These are phyloP conservation scores for Hemisphaericaspora subhashii DNA, from an alignment of 1,139 yeast species.

Conservation along the genomic window DNA sequence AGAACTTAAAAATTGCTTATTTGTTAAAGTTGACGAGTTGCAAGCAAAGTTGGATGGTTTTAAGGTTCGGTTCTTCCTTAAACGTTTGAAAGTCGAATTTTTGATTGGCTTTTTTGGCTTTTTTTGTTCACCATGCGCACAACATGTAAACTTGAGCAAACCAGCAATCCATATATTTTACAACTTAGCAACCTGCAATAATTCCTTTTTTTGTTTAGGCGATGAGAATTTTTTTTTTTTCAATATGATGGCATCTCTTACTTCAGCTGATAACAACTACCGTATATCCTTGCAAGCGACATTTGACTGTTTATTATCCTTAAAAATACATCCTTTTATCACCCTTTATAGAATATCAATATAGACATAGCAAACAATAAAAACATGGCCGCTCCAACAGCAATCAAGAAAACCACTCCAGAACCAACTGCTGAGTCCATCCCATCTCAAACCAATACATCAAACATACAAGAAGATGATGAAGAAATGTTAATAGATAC, in stretches of 20 bases:
- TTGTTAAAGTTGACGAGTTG: too few relatives aligned
- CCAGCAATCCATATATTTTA: background rate
- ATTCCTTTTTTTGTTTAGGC: slow-evolving; percentile 1
- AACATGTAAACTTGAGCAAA: background rate
- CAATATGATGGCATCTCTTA: background rate
- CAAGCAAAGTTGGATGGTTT: too few relatives aligned
- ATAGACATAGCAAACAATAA: background rate
- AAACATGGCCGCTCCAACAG: slow-evolving; percentile 78
- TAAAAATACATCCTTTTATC: too few relatives aligned
- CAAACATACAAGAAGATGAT: slow-evolving; percentile 26
- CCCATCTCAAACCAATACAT: slow-evolving; percentile 1
- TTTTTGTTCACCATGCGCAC: background rate
- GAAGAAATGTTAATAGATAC: slow-evolving; percentile 77
- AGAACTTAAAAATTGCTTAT: too few relatives aligned
- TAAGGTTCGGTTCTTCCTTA: background rate
- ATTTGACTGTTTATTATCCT: too few relatives aligned
- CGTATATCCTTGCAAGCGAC: background rate
- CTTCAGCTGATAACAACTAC: slow-evolving; percentile 1
- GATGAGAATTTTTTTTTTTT: slow-evolving; percentile 7
- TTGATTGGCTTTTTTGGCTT: too few relatives aligned
- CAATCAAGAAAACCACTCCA: slow-evolving; percentile 30
- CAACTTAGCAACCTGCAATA: background rate
- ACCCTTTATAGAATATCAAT: background rate
- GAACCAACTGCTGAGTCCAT: slow-evolving; percentile 1
- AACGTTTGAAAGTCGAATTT: background rate